phyloP scores from a whole-genome alignment of 352 stramenopile genomes.

The Phytophthora macrochlamydospora region DNA sequence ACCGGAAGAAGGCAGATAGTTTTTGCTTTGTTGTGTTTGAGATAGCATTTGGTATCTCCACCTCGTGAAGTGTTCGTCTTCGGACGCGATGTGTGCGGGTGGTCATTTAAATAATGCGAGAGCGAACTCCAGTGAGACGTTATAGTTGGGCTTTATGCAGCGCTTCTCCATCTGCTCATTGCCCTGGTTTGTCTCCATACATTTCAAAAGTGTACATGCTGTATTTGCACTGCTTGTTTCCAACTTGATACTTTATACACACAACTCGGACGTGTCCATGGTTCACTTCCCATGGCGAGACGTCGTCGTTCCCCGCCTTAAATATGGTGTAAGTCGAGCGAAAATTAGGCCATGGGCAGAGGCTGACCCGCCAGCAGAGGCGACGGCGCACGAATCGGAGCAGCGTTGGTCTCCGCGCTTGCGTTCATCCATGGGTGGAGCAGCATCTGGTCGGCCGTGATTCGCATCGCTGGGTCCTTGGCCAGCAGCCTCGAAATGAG shows the following conservation, averaged over 20 bases:
- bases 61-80: slow-evolving; percentile 54
- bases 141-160: slow-evolving; percentile 85
- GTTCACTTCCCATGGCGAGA: slow-evolving; percentile 7
- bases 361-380: slow-evolving; percentile 26
- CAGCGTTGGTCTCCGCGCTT: slow-evolving; percentile 13
- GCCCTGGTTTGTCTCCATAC: slow-evolving; percentile 77
- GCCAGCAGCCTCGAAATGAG: slow-evolving; percentile 88
- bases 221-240: too few species aligned
- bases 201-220: slow-evolving; percentile 23
- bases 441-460: slow-evolving; percentile 91
- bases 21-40: neutral
- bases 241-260: slow-evolving; percentile 19
- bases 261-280: slow-evolving; percentile 9
- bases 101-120: slow-evolving; percentile 88
- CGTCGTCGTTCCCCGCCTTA: slow-evolving; percentile 19
- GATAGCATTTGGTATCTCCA: slow-evolving; percentile 89
- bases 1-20: neutral
- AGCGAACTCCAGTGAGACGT: slow-evolving; percentile 49
- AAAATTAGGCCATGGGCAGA: slow-evolving; percentile 20
- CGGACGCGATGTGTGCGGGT: slow-evolving; percentile 59
- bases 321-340: slow-evolving; percentile 26
- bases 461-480: slow-evolving; percentile 80
- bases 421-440: slow-evolving; percentile 90
- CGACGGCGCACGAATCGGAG: slow-evolving; percentile 16
- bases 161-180: slow-evolving; percentile 68